Base-by-base conservation (phyloP, 495 filamentous ascomycete species). In the Penicillium salamii region DNA sequence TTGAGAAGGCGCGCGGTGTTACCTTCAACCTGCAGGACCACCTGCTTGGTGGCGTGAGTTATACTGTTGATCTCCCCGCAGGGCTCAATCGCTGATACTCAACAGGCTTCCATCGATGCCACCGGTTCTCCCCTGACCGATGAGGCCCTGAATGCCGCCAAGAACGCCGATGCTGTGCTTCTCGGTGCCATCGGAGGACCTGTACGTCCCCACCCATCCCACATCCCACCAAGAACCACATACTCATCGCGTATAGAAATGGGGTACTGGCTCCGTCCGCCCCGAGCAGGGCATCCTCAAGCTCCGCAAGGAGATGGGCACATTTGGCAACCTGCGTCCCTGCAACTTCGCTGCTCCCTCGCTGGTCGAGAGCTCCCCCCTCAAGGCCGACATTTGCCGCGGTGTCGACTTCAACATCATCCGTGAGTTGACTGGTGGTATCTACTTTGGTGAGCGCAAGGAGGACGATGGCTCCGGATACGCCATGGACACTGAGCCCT, bases 291-390 rank as follows among this genome's bases (percentile, higher is more conserved):
- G 93, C 49, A 81, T 98, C 65, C 87, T 98, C 45, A 81, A 78
- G 55, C 88, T 98, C 37, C 90, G 93, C 76, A 97, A 95, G 69
- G 87, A 96, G 68, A 87, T 98, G 78, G 77, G 79, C 63, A 89
- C 93, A 57, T 98, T 93, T 74, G 93, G 92, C 57, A 98, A 98
- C 81, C 87, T 98, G 39, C 90, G 93, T 3, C 93, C 93, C 5
- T 98, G 93, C 83, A 91, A 85, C 80, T 98, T 98, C 77, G 89
- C 92, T 32, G 89, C 91, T 20, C 88, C 92, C 46, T 81, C 84
- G 24, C 88, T 98, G 37, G 83, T 96, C 71, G 83, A 90, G 33
- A 79, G 75, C 72, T 97, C 92, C 9, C 93, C 93, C 0, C 83
- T 98, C 41, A 95, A 95, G 68, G 86, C 87, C 41, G 79, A 86